Conservation (phyloP, 257 asterid species). For the Solanum paucissectum region DNA sequence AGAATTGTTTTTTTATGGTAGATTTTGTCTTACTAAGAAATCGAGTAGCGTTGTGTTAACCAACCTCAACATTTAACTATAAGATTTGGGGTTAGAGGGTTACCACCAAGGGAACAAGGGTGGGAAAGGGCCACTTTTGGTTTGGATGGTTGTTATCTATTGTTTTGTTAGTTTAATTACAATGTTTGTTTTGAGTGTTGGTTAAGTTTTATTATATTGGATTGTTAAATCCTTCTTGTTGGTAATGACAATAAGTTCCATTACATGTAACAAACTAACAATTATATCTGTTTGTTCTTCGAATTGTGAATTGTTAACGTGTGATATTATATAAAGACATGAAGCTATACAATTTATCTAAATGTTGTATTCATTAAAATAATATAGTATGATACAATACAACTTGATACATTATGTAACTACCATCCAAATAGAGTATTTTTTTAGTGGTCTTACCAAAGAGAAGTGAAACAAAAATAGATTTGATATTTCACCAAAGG, state of each 20-base stretch:
- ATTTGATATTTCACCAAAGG: background rate
- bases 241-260: background rate
- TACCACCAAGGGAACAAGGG: background rate
- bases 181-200: background rate
- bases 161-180: background rate
- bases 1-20: background rate
- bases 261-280: background rate
- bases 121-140: background rate
- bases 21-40: background rate
- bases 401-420: background rate
- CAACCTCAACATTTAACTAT: background rate
- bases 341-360: background rate
- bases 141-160: background rate
- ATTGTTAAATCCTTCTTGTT: background rate
- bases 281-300: background rate
- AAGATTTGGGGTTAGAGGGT: background rate
- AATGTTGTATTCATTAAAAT: background rate
- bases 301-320: background rate
- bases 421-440: background rate
- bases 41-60: background rate
- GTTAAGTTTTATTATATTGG: background rate
- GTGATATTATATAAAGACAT: background rate
- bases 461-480: background rate
- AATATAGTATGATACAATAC: background rate
- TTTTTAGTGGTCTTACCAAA: background rate